Evolutionary conservation across 331 rosid genomes (phyloP).

Genomic region (Acacia pycnantha): DNA sequence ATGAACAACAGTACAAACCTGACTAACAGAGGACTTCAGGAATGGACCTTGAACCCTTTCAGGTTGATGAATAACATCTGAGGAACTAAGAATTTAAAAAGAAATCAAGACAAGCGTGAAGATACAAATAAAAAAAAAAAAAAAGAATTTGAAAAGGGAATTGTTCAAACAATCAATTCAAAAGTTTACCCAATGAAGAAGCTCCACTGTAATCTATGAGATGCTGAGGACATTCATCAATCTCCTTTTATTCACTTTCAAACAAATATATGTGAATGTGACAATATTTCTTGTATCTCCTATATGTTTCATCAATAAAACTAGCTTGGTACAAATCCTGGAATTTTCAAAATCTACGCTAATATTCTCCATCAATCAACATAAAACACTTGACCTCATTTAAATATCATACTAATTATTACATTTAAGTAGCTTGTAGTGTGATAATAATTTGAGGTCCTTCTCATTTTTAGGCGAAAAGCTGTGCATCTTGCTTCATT

Average conservation of each 20-base stretch:
- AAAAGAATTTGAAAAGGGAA: not conserved
- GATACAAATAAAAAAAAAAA: not conserved
- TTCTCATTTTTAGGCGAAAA: not conserved
- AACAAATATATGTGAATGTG: not conserved
- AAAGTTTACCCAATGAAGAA: not conserved
- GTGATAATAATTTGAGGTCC: not conserved
- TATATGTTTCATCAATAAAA: slow-evolving; percentile 2
- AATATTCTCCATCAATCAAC: not conserved
- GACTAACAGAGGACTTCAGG: slow-evolving; percentile 41
- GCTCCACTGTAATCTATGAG: not conserved
- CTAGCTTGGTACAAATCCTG: not conserved
- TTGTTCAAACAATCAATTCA: not conserved
- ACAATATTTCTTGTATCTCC: not conserved
- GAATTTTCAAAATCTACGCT: slow-evolving; percentile 2
- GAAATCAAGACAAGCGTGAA: slow-evolving; percentile 10
- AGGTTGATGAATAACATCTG: slow-evolving; percentile 52
- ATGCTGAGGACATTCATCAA: slow-evolving; percentile 6
- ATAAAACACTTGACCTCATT: slow-evolving; percentile 8
- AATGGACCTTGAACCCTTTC: slow-evolving; percentile 65
- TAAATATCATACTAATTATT: not conserved
- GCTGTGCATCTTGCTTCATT: not conserved
- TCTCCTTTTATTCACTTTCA: not conserved
- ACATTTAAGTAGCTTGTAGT: not conserved
- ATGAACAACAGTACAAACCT: slow-evolving; percentile 38
- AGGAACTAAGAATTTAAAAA: slow-evolving; percentile 29